These are phyloP conservation scores for Dryas integrifolia DNA, from an alignment of 331 rosid species.

Conservation along the genomic window DNA sequence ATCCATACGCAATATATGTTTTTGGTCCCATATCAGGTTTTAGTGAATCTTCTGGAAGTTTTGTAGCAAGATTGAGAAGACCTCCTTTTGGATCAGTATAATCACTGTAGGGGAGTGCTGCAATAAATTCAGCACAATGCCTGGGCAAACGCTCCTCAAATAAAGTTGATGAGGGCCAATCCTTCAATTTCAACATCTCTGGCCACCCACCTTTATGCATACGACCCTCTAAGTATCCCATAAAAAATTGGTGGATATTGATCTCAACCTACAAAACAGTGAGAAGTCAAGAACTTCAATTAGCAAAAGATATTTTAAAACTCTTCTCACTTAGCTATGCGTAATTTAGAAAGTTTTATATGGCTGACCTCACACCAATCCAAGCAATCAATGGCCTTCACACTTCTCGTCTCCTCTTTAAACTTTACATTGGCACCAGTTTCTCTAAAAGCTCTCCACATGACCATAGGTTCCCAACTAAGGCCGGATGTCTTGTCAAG, in stretches of 20 bases:
- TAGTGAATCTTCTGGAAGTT: constrained; percentile 50
- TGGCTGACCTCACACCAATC: constrained; percentile 75
- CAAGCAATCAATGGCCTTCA: constrained; percentile 69
- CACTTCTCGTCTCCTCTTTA: constrained; percentile 59
- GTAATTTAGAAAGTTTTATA: not conserved
- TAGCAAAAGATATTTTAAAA: constrained; percentile 12
- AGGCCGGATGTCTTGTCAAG: constrained; percentile 76
- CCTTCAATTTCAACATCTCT: constrained; percentile 71
- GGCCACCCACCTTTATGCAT: constrained; percentile 54
- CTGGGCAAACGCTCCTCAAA: constrained; percentile 79
- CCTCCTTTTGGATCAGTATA: constrained; percentile 71
- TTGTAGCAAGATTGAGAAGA: constrained; percentile 56
- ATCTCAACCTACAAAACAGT: constrained; percentile 53
- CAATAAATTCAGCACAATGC: constrained; percentile 61
- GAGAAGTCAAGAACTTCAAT: constrained; percentile 17
- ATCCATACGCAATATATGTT: constrained; percentile 76
- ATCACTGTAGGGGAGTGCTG: constrained; percentile 60
- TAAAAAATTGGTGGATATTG: constrained; percentile 67
- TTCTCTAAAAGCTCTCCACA: constrained; percentile 86
- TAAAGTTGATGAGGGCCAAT: constrained; percentile 71
- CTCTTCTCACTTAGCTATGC: not conserved
- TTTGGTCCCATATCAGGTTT: constrained; percentile 84
- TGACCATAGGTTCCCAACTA: constrained; percentile 91
- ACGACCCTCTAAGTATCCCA: constrained; percentile 63
- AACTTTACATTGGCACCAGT: constrained; percentile 61